Evolutionary conservation across 2,329 filamentous ascomycete species (phyloP), one percentile per base, ranked within the genome.

Genomic region (Exserohilum turcica): DNA sequence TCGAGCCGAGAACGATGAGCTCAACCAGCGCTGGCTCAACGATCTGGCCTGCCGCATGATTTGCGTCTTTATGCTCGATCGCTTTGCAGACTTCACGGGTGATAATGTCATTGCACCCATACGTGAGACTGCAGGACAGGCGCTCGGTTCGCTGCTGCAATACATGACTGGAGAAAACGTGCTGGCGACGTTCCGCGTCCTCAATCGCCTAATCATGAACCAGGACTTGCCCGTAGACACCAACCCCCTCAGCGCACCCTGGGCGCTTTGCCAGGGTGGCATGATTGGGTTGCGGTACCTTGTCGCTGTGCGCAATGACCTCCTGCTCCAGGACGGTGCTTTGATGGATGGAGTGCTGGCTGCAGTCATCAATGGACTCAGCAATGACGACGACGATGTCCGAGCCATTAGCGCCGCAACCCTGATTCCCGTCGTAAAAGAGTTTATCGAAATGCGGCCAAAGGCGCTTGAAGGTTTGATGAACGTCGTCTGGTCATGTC

Each of bases 401-500:
- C 89, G 95, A 60, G 92, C 95, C 15, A 93, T 97, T 64, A 97
- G 93, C 75, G 94, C 95, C 8, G 93, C 94, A n/a, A 99, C 95
- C 0, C 79, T 99, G 38, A 94, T 97, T 43, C 94, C 94, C 0
- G 96, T 99, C 75, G 92, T 93, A 5, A 89, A 93, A 70, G 94
- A 99, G 68, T 95, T 97, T 65, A 92, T 97, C 62, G 87, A 86
- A 32, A 85, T 96, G 73, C 88, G 93, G 13, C 89, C 91, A 13
- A 82, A 82, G 29, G 87, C 91, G 37, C 81, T 99, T 28, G 87
- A 92, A 57, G 82, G 84, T 27, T 84, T 99, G 33, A 96, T 97
- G 74, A 88, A 90, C 69, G 96, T 97, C 54, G 92, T 99, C 24
- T 99, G 94, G 94, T 90, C 96, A 68, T 97, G 94, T 77, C 80